These are phyloP conservation scores for Decorospora gaudefroyi DNA, from an alignment of 2,329 filamentous ascomycete genomes.

Conservation along the genomic window DNA sequence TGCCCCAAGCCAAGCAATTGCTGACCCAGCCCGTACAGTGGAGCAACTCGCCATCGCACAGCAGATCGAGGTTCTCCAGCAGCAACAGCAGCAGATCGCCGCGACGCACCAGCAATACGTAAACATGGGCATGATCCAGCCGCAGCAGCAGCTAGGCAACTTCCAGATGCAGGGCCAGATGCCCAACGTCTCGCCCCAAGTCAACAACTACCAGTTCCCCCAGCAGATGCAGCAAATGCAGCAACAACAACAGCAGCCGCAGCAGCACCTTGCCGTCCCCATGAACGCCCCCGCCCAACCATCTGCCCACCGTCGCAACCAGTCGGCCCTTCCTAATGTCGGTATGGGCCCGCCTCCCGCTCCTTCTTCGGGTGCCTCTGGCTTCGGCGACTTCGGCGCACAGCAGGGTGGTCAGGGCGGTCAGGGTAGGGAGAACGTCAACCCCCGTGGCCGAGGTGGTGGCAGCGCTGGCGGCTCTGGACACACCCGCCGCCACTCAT, in stretches of 20 bases:
- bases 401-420: conserved; percentile 59
- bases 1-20: conserved; percentile 11
- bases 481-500: conserved; percentile 90
- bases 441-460: conserved; percentile 73
- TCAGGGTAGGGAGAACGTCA: conserved; percentile 68
- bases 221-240: conserved; percentile 60
- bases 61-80: conserved; percentile 95
- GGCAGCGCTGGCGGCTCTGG: conserved; percentile 68
- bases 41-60: conserved; percentile 97
- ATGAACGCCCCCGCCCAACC: conserved; percentile 79
- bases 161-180: conserved; percentile 69
- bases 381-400: conserved; percentile 78
- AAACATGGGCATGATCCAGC: conserved; percentile 92
- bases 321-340: conserved; percentile 93
- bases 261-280: conserved; percentile 66
- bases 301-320: conserved; percentile 91
- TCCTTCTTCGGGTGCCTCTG: conserved; percentile 84
- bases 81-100: conserved; percentile 97
- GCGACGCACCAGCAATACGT: conserved; percentile 97
- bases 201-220: conserved; percentile 85
- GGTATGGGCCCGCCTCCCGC: conserved; percentile 89
- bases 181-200: conserved; percentile 74
- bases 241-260: conserved; percentile 56
- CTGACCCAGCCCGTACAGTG: conserved; percentile 62
- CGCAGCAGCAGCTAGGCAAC: conserved; percentile 74